Conservation (phyloP, 768 basidiomycete species). For the Leccinum ochraceum region DNA sequence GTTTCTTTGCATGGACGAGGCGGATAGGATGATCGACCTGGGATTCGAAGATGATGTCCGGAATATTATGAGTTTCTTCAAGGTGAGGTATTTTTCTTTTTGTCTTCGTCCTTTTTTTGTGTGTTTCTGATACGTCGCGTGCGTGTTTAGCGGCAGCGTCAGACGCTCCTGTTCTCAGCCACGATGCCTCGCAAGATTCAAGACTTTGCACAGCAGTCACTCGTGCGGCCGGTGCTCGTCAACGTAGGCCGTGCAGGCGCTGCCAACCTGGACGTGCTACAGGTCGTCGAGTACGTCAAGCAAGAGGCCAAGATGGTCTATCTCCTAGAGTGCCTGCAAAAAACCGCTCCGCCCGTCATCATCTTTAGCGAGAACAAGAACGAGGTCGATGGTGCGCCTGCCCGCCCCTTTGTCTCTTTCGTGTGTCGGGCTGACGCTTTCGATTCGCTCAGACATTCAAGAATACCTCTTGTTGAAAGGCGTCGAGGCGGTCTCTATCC, state of each 20-base stretch:
- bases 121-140: neutral
- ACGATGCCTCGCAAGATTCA: slow-evolving; percentile 99
- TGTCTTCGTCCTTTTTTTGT: too few relatives aligned
- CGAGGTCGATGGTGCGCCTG: slow-evolving; percentile 86
- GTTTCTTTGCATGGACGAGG: slow-evolving; percentile 98
- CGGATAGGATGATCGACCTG: slow-evolving; percentile 98
- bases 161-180: slow-evolving; percentile 96
- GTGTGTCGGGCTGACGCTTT: neutral
- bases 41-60: slow-evolving; percentile 99
- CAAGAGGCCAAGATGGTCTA: slow-evolving; percentile 99
- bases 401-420: neutral
- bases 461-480: slow-evolving; percentile 97
- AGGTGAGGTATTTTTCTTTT: slow-evolving; percentile 47
- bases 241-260: slow-evolving; percentile 99
- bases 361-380: slow-evolving; percentile 99
- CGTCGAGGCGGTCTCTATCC: slow-evolving; percentile 97
- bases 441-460: slow-evolving; percentile 74
- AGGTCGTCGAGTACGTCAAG: slow-evolving; percentile 98
- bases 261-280: slow-evolving; percentile 93
- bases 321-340: slow-evolving; percentile 94
- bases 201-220: slow-evolving; percentile 95
- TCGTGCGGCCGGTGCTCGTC: slow-evolving; percentile 93
- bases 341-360: slow-evolving; percentile 97
- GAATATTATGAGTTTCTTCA: slow-evolving; percentile 99
- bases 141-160: slow-evolving; percentile 76